Evolutionary conservation across 345 rosid species (phyloP).

Genomic region (Salix brachista): DNA sequence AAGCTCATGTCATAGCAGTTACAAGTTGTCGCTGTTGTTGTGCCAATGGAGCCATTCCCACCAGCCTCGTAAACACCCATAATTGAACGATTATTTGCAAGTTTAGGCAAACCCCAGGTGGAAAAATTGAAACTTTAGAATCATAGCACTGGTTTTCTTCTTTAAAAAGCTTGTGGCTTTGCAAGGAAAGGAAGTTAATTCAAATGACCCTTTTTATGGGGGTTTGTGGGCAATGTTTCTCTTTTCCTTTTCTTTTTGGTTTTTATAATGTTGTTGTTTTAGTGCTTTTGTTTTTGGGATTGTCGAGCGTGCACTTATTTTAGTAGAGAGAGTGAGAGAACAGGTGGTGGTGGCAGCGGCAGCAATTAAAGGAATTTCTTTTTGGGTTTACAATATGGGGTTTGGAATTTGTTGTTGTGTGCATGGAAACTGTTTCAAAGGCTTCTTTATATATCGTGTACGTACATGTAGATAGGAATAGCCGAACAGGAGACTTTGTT

Average conservation of each 20-base stretch:
- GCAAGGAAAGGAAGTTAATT: background rate
- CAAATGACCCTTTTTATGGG: background rate
- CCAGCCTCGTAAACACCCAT: slow-evolving; percentile 20
- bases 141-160: too few species aligned
- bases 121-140: background rate
- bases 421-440: background rate
- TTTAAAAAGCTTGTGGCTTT: background rate
- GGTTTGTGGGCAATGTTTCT: background rate
- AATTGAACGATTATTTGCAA: background rate
- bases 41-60: background rate
- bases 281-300: background rate
- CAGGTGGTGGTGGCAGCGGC: background rate
- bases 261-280: background rate
- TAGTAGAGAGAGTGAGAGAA: background rate
- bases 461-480: too few species aligned
- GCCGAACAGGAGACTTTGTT: too few species aligned
- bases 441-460: too few species aligned
- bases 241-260: background rate
- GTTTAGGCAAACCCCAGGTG: background rate
- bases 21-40: background rate
- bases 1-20: slow-evolving; percentile 15
- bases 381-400: background rate
- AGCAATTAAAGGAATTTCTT: too few species aligned
- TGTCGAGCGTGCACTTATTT: background rate
- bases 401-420: background rate